Base-by-base conservation (phyloP, 306 rosid genomes). In the Castanopsis chinensis region DNA sequence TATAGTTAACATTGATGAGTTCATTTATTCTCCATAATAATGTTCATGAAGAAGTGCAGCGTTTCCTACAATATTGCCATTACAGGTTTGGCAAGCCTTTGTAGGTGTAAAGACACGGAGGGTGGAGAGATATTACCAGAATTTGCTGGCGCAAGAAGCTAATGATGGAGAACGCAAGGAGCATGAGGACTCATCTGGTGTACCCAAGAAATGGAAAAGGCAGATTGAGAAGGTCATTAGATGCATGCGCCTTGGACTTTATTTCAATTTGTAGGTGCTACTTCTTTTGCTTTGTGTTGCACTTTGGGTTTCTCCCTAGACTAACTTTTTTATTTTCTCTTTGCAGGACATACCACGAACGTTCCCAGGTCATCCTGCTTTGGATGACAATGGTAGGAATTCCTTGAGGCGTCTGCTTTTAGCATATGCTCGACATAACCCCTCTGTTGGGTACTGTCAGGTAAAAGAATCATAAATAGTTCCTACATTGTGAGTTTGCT, bases 171-270 rank as follows among this genome's bases (percentile, higher is more conserved):
- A 88, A 84, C 82, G 72, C 85, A 68, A 83, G 76, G 90, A 80
- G 63, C 79, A 77, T 65, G 89, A 88, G 78, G 84, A 70, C 76
- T 25, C 83, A 77, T 83, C 90, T 78, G 86, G 78, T 76, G 90
- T 87, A 80, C 84, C 86, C 41, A 83, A 85, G 81, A 91, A 95
- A 87, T 91, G 97, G 94, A 95, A 84, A 90, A 91, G 89, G 88
- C 98, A 95, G 93, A 95, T 95, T 91, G 99, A 95, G 99, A 95
- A 95, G 99, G 99, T 93, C 95, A 87, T 84, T 94, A 88, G 94
- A 88, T 92, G 97, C 92, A 92, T 88, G 93, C 87, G 85, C 88
- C 93, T 86, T 92, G 95, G 92, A 89, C 88, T 91, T 92, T 90
- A 76, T 88, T 94, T 92, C 86, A 86, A 86, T 92, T 92, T 83